These are phyloP conservation scores for Phalaenopsis aphrodite DNA, from an alignment of 106 monocot genomes.

Conservation along the genomic window DNA sequence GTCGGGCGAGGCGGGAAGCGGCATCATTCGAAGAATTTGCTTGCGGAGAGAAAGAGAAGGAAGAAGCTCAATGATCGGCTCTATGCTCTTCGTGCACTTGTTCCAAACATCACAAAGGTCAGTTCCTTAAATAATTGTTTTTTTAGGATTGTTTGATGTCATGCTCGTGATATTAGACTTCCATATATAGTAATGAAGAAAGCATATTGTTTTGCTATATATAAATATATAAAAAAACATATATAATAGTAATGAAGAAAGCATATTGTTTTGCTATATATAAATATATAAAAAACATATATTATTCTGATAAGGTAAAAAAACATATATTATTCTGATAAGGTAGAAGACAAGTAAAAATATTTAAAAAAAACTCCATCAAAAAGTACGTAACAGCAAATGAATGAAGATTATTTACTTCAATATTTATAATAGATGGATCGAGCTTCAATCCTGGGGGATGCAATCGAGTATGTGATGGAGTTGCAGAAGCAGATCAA, in stretches of 20 bases:
- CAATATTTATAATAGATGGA: conserved; percentile 42
- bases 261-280: too few relatives aligned
- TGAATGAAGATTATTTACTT: neutral
- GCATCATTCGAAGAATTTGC: conserved; percentile 67
- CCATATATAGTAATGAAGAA: too few relatives aligned
- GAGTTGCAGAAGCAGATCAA: conserved; percentile 54
- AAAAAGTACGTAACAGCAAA: too few relatives aligned
- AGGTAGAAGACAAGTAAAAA: too few relatives aligned
- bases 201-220: too few relatives aligned
- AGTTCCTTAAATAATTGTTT: neutral
- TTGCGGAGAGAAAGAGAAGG: conserved; percentile 80
- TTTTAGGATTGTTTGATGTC: neutral
- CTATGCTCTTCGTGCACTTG: conserved; percentile 56
- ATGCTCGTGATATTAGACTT: neutral
- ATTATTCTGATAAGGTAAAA: too few relatives aligned
- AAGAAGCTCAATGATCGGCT: conserved; percentile 96
- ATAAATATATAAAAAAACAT: too few relatives aligned
- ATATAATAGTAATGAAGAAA: too few relatives aligned
- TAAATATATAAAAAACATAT: too few relatives aligned
- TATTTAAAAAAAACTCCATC: too few relatives aligned
- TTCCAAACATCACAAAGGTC: conserved; percentile 93
- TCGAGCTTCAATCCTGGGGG: conserved; percentile 72
- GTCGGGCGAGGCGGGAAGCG: conserved; percentile 32
- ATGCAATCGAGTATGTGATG: conserved; percentile 67
- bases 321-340: too few relatives aligned